phyloP scores from a whole-genome alignment of 805 yeast genomes.

The Cyberlindnera americana region DNA sequence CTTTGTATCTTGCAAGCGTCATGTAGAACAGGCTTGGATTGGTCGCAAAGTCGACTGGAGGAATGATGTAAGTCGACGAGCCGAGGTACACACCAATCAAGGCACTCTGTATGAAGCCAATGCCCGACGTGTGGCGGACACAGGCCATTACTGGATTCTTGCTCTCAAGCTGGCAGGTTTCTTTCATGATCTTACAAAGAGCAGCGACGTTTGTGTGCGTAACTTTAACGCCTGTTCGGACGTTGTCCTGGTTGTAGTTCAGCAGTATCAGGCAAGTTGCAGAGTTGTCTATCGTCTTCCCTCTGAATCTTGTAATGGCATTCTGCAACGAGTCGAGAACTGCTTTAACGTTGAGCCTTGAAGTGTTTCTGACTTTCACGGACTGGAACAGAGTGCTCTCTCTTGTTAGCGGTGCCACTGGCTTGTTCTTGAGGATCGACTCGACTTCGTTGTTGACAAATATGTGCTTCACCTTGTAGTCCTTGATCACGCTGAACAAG shows the following conservation, averaged over 20 bases:
- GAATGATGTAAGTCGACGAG: conserved; percentile 73
- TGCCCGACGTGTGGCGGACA: conserved; percentile 76
- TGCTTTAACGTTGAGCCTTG: conserved; percentile 44
- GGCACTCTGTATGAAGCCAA: conserved; percentile 87
- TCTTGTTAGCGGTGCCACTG: conserved; percentile 57
- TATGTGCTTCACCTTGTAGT: conserved; percentile 66
- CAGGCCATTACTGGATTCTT: conserved; percentile 77
- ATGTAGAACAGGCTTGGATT: conserved; percentile 71
- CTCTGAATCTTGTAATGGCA: conserved; percentile 21
- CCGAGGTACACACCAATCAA: conserved; percentile 85
- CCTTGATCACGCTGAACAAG: conserved; percentile 60
- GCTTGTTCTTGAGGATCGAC: conserved; percentile 61
- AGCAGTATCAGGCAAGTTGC: conserved; percentile 62
- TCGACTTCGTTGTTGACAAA: conserved; percentile 80
- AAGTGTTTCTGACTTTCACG: conserved; percentile 63
- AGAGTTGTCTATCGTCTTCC: conserved; percentile 19
- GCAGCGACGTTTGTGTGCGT: conserved; percentile 66
- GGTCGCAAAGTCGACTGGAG: conserved; percentile 72
- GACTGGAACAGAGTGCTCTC: conserved; percentile 33
- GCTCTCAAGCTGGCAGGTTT: conserved; percentile 80
- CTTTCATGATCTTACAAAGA: conserved; percentile 84
- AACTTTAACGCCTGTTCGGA: conserved; percentile 47
- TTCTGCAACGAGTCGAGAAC: conserved; percentile 18
- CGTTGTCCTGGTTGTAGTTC: conserved; percentile 68
- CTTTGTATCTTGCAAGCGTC: conserved; percentile 68